Base-by-base conservation (phyloP, 345 rosid species). In the Populus deltoides region DNA sequence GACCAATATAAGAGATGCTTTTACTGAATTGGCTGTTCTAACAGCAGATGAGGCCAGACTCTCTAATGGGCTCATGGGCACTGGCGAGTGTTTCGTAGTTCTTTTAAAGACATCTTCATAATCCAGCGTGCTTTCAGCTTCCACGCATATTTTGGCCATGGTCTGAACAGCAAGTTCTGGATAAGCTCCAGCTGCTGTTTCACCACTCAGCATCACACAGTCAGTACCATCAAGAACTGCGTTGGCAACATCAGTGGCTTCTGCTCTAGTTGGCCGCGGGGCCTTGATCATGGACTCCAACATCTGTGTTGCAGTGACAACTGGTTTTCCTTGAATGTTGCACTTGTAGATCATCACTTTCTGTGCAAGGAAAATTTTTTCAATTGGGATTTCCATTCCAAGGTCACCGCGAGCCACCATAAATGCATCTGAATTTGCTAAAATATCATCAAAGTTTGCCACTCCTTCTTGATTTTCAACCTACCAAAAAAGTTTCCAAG, bases 401-500 rank as follows among this genome's bases (percentile, higher is more conserved):
- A 95, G 94, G 80, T 95, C 99, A 49, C 99, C 99, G 49, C 99
- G 89, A 2, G 99, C 99, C 77, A 95, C 96, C 99, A 95, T 95
- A 80, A 95, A 95, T 7, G 99, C 99, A 77, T 95, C 99, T 0
- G 99, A 86, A 79, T 93, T 90, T 70, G 90, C 83, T 71, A 95
- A 87, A 70, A 95, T 93, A 72, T 95, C 98, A 79, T 95, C 99
- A 27, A 95, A 95, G 78, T 95, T 95, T 63, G 97, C 98, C 82
- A 93, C 99, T 59, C 99, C 99, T 87, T 95, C 99, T 79, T 95
- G 99, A 81, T 95, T 95, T 83, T 95, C 99, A 18, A 96, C 98
- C 99, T 96, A 74, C 7, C 45, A 41, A 65, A 49, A 20, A 53
- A 20, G 41, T 11, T 11, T 16, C 31, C 68, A 47, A 45, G 71